A percentile compares a stretch with the other conserved stretches of the same genome.
Conservation (phyloP, 495 filamentous ascomycete genomes). For the Paragyromitra xinjiangensis region DNA sequence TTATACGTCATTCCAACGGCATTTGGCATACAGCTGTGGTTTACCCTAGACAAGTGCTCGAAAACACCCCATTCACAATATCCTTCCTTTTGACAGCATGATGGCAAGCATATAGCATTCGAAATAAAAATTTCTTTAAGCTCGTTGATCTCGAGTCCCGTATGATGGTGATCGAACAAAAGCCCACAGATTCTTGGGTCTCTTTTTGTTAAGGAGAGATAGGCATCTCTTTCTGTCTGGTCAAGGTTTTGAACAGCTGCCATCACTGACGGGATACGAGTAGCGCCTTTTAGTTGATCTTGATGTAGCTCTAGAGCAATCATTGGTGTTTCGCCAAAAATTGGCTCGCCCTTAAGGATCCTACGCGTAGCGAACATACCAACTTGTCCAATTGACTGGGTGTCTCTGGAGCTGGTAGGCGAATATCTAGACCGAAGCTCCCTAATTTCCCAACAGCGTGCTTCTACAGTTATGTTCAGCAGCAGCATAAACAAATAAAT, state of each 20-base stretch:
- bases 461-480: constrained; percentile 11
- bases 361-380: constrained; percentile 34
- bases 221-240: constrained; percentile 20
- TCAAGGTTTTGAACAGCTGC: constrained; percentile 3
- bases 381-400: constrained; percentile 7
- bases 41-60: constrained; percentile 17
- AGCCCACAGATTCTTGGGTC: constrained; percentile 2
- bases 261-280: constrained; percentile 6
- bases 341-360: constrained; percentile 30
- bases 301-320: constrained; percentile 18
- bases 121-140: constrained; percentile 34
- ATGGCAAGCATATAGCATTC: constrained; percentile 28
- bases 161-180: neutral
- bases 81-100: constrained; percentile 17
- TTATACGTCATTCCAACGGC: constrained; percentile 27
- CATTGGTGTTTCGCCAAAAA: constrained; percentile 33
- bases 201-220: constrained; percentile 15
- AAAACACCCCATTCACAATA: constrained; percentile 37
- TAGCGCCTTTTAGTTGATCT: constrained; percentile 5
- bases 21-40: constrained; percentile 30
- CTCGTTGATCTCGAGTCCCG: neutral
- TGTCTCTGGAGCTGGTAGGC: constrained; percentile 1
- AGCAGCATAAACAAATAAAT: neutral
- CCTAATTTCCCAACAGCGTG: constrained; percentile 28
- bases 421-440: constrained; percentile 1